Base-by-base conservation (phyloP, 2,329 filamentous ascomycete species). In the Sphaerostilbella broomeana region DNA sequence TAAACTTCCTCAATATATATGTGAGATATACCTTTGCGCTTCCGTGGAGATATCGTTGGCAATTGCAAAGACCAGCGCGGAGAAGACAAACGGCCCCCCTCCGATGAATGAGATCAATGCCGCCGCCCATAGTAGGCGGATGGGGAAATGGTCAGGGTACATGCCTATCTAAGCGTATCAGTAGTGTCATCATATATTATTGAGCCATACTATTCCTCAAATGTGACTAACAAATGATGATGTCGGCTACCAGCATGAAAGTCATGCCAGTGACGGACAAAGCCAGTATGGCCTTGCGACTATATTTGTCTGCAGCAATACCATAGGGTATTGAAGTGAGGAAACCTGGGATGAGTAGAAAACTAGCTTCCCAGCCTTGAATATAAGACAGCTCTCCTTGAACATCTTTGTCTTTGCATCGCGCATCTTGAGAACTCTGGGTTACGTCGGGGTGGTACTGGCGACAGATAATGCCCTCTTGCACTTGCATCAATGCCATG, bases 351-450 rank as follows among this genome's bases (percentile, higher is more conserved):
- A 51, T 24, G 19, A 50, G 19, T 11, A 21, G 39, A 27, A 51
- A 47, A 6, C 47, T 46, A 7, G 44, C 33, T 15, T 48, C 38
- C 45, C 49, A 50, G 4, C 48, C 49, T 13, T 28, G 29, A 5
- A 50, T 43, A 5, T 49, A 17, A 5, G 48, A 48, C 24, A 51
- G 39, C 39, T 51, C 49, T 2, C 46, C 30, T 46, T 51, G 48
- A 8, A 51, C 47, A 5, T 19, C 32, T n/a, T 26, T 35, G n/a
- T 41, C 42, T 38, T 51, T 51, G 37, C 49, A 51, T 20, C 39
- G 42, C 6, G 42, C 26, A 16, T 40, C 42, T 8, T 9, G 11
- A 8, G 31, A 17, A 7, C 26, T 27, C 4, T 37, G 24, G 2
- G 13, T 8, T 10, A 40, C 18, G 22, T 42, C 35, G 17, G 16